Evolutionary conservation across 108 stramenopile species (phyloP).

Genomic region (Nitzschia putrida): DNA sequence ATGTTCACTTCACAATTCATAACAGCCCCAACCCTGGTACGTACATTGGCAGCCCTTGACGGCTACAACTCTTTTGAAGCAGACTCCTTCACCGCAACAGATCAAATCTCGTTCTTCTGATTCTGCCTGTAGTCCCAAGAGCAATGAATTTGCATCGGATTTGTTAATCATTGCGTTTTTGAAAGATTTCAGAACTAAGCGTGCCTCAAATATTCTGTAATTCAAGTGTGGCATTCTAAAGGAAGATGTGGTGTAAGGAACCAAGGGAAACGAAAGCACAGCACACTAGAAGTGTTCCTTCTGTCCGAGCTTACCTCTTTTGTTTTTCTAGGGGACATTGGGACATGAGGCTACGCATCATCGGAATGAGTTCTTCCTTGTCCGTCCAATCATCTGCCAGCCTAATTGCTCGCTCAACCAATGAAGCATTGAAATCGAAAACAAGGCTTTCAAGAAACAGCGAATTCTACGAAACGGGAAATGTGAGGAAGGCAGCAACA

Average conservation of each 20-base stretch:
- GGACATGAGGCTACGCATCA: conserved; percentile 22
- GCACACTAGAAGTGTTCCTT: neutral
- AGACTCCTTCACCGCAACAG: conserved; percentile 28
- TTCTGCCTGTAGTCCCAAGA: conserved; percentile 28
- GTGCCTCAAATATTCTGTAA: conserved; percentile 37
- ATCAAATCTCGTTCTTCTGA: conserved; percentile 34
- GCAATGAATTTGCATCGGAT: conserved; percentile 29
- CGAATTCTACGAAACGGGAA: conserved; percentile 6
- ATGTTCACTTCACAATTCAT: too few species aligned
- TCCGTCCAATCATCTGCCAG: conserved; percentile 18
- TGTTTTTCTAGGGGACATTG: conserved; percentile 31
- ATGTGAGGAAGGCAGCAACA: neutral
- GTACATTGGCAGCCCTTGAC: conserved; percentile 44
- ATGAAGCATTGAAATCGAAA: conserved; percentile 42
- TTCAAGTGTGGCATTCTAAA: conserved; percentile 32
- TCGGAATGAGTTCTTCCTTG: conserved; percentile 29
- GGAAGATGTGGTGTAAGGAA: conserved; percentile 4
- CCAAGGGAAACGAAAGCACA: neutral
- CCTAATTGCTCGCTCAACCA: conserved; percentile 34
- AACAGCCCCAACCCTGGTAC: neutral
- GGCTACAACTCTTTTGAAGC: conserved; percentile 31
- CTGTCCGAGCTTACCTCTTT: conserved; percentile 27
- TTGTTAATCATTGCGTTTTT: conserved; percentile 33
- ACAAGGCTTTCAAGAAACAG: conserved; percentile 35
- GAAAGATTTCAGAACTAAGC: conserved; percentile 31